Evolutionary conservation across 169 alveolate species (phyloP).

Genomic region (Cryptosporidium sp.): DNA sequence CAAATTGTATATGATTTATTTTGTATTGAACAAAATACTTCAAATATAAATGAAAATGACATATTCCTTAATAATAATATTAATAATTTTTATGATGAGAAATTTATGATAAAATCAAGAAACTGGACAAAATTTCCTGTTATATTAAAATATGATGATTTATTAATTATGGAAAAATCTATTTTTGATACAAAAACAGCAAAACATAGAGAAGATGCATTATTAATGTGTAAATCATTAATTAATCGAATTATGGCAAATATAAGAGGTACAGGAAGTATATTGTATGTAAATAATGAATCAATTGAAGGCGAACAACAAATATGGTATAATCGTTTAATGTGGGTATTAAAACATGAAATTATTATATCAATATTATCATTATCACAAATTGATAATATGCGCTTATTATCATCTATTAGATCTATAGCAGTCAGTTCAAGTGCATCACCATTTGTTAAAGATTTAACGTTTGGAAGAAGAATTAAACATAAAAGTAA

Average conservation of each 20-base stretch:
- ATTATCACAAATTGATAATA: constrained; percentile 26
- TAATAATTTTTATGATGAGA: constrained; percentile 4
- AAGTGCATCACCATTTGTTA: constrained; percentile 73
- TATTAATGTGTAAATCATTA: constrained; percentile 59
- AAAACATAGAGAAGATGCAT: constrained; percentile 64
- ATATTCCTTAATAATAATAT: neutral
- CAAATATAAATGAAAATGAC: constrained; percentile 19
- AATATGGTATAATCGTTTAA: constrained; percentile 70
- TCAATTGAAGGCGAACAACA: constrained; percentile 7
- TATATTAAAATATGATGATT: constrained; percentile 62
- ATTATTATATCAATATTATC: constrained; percentile 57
- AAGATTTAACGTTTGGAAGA: constrained; percentile 67
- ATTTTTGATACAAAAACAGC: constrained; percentile 48
- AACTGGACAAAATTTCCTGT: constrained; percentile 70
- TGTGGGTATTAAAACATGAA: constrained; percentile 75
- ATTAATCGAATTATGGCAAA: constrained; percentile 52
- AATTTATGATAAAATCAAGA: neutral
- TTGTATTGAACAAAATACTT: constrained; percentile 23
- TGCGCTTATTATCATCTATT: constrained; percentile 26
- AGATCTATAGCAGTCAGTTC: constrained; percentile 60
- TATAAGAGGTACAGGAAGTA: constrained; percentile 61
- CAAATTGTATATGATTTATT: constrained; percentile 71
- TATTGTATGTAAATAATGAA: neutral
- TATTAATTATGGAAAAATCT: constrained; percentile 74
- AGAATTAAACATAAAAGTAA: neutral